Base-by-base conservation (phyloP, 2,329 filamentous ascomycete species). In the Paecilomyces variotii region DNA sequence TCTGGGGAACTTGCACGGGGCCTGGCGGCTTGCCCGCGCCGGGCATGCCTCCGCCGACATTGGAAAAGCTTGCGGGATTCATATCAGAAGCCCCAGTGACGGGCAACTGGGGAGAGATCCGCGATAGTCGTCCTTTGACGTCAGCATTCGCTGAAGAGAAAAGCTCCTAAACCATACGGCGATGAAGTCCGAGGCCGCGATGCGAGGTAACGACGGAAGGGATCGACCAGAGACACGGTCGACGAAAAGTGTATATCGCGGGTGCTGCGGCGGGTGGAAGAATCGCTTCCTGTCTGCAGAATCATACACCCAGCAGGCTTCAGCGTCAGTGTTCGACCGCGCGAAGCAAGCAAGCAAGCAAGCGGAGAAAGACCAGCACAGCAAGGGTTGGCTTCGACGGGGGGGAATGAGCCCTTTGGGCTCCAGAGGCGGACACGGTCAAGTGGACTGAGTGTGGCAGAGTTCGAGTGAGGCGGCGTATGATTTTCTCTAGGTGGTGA, bases 41-140 rank as follows among this genome's bases (percentile, higher is more conserved):
- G 59, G 69, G 69, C 68, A 74, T 71, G 60, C 61, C 68, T 62
- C 65, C 72, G 64, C 69, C 72, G 62, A 68, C 65, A 62, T 74
- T 74, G 62, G 69, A 57, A 58, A 75, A 75, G 62, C 69, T 70
- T 64, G 68, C 71, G 63, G 74, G 70, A 75, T 76, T 77, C 74
- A 77, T 77, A 63, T 68, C 69, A 66, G 69, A 66, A 70, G 65
- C 69, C 72, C 72, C 68, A 66, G 69, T 61, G 70, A 69, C 66
- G 72, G 71, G 72, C 72, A 69, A 67, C 65, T 61, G 67, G 65
- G 64, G 63, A 72, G 62, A 59, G 68, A 69, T 70, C 69, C 70
- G 68, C 66, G 65, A 64, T 65, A 65, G 62, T 57, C 56, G 57
- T 62, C 56, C 50, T 59, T 67, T 61, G 62, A 61, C 61, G 65